phyloP scores from a whole-genome alignment of 176 grass and related monocot genomes.

The barley (Hordeum vulgare) region DNA sequence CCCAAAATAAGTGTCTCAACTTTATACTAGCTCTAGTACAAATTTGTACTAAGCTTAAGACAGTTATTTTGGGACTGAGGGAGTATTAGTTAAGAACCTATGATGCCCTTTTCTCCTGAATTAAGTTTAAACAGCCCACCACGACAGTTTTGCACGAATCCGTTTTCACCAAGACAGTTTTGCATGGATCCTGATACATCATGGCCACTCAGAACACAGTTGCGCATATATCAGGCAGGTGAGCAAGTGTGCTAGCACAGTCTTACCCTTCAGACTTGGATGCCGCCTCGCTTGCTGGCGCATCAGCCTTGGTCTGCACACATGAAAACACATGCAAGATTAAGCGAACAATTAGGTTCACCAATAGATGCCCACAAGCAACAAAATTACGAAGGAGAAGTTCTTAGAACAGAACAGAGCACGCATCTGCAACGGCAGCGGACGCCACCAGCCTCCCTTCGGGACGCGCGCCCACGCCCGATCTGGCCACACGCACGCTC shows the following conservation, averaged over 20 bases:
- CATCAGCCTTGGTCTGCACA: conserved; percentile 40
- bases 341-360: neutral
- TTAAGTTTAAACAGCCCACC: too few relatives aligned
- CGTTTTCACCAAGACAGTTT: neutral
- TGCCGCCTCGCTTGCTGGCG: neutral
- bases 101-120: too few relatives aligned
- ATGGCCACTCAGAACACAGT: neutral
- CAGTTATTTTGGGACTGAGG: too few relatives aligned
- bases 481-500: conserved; percentile 1
- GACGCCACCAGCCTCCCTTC: conserved; percentile 16
- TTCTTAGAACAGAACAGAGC: neutral
- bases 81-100: too few relatives aligned
- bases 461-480: neutral
- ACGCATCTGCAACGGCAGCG: conserved; percentile 35
- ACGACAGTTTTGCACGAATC: neutral
- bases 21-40: too few relatives aligned
- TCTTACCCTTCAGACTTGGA: conserved; percentile 38
- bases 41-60: too few relatives aligned
- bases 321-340: neutral
- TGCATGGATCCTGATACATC: neutral
- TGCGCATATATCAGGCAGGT: neutral
- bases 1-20: too few relatives aligned
- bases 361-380: conserved; percentile 5
- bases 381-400: neutral
- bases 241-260: neutral